A percentile compares a stretch with the other conserved stretches of the same genome.
phyloP scores from a whole-genome alignment of 164 flowering plant species.

The Vitis labrusca region DNA sequence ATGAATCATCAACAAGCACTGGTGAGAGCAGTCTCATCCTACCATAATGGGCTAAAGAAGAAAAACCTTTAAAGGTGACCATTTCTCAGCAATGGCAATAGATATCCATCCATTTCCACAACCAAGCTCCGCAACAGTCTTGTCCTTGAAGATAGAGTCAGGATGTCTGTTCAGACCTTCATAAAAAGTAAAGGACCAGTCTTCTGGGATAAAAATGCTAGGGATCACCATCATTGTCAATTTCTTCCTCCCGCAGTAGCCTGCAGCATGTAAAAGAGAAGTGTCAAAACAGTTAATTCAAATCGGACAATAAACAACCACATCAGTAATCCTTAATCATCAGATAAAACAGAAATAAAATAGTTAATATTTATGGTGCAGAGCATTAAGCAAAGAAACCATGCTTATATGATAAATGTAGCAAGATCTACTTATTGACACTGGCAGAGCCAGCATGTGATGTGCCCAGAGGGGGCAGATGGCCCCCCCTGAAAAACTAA shows the following conservation, averaged over 20 bases:
- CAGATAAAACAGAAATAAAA: no score
- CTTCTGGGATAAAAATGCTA: conserved; percentile 94
- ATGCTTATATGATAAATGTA: neutral
- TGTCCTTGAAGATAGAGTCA: conserved; percentile 87
- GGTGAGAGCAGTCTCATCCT: no score
- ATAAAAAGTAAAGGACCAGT: conserved; percentile 96
- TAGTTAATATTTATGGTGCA: neutral
- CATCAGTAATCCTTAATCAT: neutral
- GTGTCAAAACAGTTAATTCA: neutral
- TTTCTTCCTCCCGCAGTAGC: conserved; percentile 67
- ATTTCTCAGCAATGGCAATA: conserved; percentile 92
- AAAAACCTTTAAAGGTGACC: conserved; percentile 84
- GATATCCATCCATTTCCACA: conserved; percentile 99
- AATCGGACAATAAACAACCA: neutral
- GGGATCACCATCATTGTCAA: conserved; percentile 93
- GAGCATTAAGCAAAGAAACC: neutral
- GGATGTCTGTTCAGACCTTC: conserved; percentile 93
- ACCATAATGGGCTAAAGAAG: neutral
- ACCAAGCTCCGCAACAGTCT: conserved; percentile 88
- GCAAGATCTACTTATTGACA: neutral
- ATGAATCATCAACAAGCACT: neutral
- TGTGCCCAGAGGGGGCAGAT: no score
- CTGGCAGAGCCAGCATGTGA: no score
- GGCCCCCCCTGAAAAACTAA: no score
- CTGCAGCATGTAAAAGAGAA: conserved; percentile 23